Evolutionary conservation across 164 flowering plant species (phyloP), one percentile per base, ranked within the genome.

Genomic region (Macadamia integrifolia): DNA sequence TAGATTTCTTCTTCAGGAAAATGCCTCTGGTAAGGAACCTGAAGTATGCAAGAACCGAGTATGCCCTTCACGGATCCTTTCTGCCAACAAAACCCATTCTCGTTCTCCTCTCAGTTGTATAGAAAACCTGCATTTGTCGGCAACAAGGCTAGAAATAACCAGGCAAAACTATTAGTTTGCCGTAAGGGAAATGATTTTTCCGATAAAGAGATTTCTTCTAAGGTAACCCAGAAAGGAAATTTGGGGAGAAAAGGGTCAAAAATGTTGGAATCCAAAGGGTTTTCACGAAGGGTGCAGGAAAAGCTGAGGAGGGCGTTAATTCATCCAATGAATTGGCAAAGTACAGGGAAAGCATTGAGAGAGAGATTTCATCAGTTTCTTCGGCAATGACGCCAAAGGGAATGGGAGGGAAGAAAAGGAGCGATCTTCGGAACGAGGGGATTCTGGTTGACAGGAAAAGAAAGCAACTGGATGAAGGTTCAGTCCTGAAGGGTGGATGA

Each of bases 401-500:
- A 13, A 69, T 12, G 9, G 59, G 62, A 52, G 62, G 67, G 69
- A 29, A 62, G 62, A 61, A 48, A 44, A 52, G 53, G 40, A 35
- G 40, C 40, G 59, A 28, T 40, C 52, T 40, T 73, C 70, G 40
- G 61, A 66, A 46, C 35, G 67, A 69, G n/a, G 65, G 9, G 9
- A 61, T 52, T 64, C 77, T 66, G 46, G 61, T 48, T 67, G 64
- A 62, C 63, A 71, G 78, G 74, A 79, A 78, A 72, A 79, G 83
- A 65, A 69, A 73, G 65, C 62, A 66, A 64, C 60, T 23, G 18
- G 76, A 68, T 60, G 77, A 72, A 62, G 72, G 61, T 60, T 60
- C 30, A 71, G n/a, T 30, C 50, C 50, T 65, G 66, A 42, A 12
- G 91, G 84, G 52, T 94, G 98, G 98, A 86, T 86, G 6, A 66